Evolutionary conservation across 129 eudicot species (phyloP).

Genomic region (Chrysanthemum makinoi): DNA sequence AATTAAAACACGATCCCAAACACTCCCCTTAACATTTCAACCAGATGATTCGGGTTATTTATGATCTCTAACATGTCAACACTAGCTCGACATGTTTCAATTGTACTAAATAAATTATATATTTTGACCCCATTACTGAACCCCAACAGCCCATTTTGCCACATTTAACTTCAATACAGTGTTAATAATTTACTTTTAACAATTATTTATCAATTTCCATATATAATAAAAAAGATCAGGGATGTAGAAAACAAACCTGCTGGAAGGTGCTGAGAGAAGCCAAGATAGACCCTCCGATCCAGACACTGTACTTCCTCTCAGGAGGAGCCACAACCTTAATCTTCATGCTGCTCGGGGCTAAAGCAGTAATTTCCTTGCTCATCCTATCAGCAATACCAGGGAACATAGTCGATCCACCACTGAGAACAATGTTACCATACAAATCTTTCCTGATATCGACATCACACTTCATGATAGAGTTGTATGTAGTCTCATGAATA

Average conservation of each 20-base stretch:
- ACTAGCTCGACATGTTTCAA: too few species aligned
- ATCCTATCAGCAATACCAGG: constrained; percentile 81
- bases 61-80: not conserved
- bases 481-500: constrained; percentile 71
- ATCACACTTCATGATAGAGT: constrained; percentile 77
- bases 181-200: not conserved
- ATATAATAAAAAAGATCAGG: not conserved
- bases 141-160: not conserved
- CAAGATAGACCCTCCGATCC: constrained; percentile 76
- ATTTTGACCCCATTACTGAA: too few species aligned
- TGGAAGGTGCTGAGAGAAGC: constrained; percentile 67
- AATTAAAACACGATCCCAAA: too few species aligned
- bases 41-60: not conserved
- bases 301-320: constrained; percentile 74
- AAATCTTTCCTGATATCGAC: constrained; percentile 71
- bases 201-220: not conserved
- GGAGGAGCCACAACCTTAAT: constrained; percentile 81
- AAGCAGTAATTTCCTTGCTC: constrained; percentile 76
- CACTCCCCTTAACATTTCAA: not conserved
- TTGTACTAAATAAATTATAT: too few species aligned
- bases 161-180: not conserved
- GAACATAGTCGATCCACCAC: constrained; percentile 81
- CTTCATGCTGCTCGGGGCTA: constrained; percentile 81
- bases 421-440: constrained; percentile 65
- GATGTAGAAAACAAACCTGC: constrained; percentile 40